Evolutionary conservation across 345 rosid species (phyloP).

Genomic region (Aquilaria yunnanensis): DNA sequence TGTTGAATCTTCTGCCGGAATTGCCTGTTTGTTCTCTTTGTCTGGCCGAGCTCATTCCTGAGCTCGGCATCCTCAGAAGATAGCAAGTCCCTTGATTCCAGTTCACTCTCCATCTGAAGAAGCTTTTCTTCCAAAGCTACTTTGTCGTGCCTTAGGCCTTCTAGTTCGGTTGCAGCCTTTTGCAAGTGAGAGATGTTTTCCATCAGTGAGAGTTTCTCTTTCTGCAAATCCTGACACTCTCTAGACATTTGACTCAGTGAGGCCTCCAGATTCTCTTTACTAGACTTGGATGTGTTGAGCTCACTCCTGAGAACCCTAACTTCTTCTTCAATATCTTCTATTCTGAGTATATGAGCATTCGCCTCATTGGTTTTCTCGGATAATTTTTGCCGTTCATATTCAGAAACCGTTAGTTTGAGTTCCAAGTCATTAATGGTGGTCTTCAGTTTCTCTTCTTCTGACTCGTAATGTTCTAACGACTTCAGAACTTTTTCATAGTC

Average conservation of each 20-base stretch:
- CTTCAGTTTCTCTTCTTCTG: constrained; percentile 38
- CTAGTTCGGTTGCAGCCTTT: constrained; percentile 26
- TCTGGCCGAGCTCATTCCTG: constrained; percentile 29
- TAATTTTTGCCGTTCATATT: constrained; percentile 39
- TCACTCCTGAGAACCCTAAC: constrained; percentile 25
- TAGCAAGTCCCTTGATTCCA: constrained; percentile 20
- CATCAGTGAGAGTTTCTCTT: constrained; percentile 23
- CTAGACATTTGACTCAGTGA: constrained; percentile 15
- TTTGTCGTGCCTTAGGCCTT: constrained; percentile 27
- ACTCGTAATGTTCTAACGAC: constrained; percentile 28
- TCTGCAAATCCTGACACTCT: constrained; percentile 33
- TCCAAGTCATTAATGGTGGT: constrained; percentile 34
- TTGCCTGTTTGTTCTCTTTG: constrained; percentile 33
- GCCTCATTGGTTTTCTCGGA: constrained; percentile 25
- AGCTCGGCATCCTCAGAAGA: constrained; percentile 24
- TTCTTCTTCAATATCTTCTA: constrained; percentile 29
- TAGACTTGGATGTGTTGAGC: constrained; percentile 18
- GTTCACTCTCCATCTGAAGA: constrained; percentile 23
- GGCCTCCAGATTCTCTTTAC: constrained; percentile 32
- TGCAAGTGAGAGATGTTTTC: constrained; percentile 31
- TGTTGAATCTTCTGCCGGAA: constrained; percentile 30
- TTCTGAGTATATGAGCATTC: constrained; percentile 31
- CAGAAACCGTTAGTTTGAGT: constrained; percentile 44
- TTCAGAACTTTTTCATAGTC: constrained; percentile 26
- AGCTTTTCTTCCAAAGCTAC: constrained; percentile 33